Conservation (phyloP, 2,329 filamentous ascomycete species). For the Fusarium torulosum region DNA sequence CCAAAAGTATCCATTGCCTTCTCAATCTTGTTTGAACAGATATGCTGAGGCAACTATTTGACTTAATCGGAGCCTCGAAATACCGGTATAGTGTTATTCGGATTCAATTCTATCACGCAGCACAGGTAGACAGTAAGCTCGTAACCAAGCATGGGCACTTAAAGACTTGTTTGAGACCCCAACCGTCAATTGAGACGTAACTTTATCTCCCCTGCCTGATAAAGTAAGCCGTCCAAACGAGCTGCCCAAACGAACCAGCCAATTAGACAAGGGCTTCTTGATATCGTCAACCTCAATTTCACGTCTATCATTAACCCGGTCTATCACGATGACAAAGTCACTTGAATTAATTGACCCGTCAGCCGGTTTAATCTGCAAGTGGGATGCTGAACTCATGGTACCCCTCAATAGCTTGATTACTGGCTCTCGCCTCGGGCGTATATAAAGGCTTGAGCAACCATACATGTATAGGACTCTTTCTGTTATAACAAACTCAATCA, state of each 20-base stretch:
- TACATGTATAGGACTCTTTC: not conserved
- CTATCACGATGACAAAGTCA: not conserved
- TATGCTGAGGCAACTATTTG: not conserved
- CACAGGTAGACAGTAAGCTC: too few species aligned
- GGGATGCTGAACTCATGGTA: not conserved
- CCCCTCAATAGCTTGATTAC: conserved; percentile 6
- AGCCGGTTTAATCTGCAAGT: not conserved
- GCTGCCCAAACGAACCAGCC: conserved; percentile 8
- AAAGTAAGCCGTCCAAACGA: conserved; percentile 4
- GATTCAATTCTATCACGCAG: too few species aligned
- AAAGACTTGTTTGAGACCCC: not conserved
- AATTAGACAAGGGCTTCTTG: not conserved
- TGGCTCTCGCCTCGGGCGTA: not conserved
- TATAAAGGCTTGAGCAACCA: conserved; percentile 9
- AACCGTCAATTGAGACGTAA: not conserved
- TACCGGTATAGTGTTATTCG: not conserved
- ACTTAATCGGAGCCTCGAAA: not conserved
- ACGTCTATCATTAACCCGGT: not conserved
- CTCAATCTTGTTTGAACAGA: conserved; percentile 1
- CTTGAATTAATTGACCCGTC: conserved; percentile 1
- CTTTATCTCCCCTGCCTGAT: not conserved
- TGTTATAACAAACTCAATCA: not conserved
- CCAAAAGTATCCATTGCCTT: conserved; percentile 29
- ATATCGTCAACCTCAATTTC: not conserved
- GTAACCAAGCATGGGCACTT: too few species aligned